Percentiles rank a stretch among this genome's conserved stretches.
Evolutionary conservation across 352 stramenopile genomes (phyloP).

Genomic region (Pythium inflatum): DNA sequence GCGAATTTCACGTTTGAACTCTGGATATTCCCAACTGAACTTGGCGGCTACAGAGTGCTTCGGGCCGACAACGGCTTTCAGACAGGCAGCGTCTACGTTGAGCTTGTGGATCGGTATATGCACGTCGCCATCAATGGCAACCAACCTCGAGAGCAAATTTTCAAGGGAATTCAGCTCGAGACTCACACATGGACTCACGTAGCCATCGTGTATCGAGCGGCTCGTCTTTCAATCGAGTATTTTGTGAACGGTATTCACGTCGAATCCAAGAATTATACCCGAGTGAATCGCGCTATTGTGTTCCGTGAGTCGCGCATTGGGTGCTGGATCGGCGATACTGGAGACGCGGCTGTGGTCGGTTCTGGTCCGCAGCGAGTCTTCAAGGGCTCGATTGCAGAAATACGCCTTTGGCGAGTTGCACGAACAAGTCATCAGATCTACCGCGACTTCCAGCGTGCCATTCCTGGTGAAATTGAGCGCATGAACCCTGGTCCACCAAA

Average conservation of each 20-base stretch:
- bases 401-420: constrained; percentile 69
- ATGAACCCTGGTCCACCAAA: constrained; percentile 25
- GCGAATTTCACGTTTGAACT: constrained; percentile 80
- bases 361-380: constrained; percentile 59
- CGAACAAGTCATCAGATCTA: constrained; percentile 50
- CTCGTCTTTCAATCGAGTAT: constrained; percentile 36
- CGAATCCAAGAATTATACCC: constrained; percentile 46
- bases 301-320: constrained; percentile 66
- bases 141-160: constrained; percentile 69
- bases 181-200: constrained; percentile 77
- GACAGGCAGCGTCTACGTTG: constrained; percentile 68
- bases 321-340: constrained; percentile 68
- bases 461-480: constrained; percentile 46
- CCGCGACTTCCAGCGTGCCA: constrained; percentile 65
- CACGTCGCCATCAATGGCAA: constrained; percentile 80
- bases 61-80: constrained; percentile 78
- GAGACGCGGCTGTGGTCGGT: constrained; percentile 41
- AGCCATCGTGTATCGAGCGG: constrained; percentile 54
- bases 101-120: constrained; percentile 67
- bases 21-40: constrained; percentile 75
- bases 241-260: constrained; percentile 59
- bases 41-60: constrained; percentile 66
- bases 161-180: constrained; percentile 52
- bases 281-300: constrained; percentile 47
- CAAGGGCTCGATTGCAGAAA: constrained; percentile 73